Evolutionary conservation across 495 filamentous ascomycete genomes (phyloP).

Genomic region (Oidiodendron maius): DNA sequence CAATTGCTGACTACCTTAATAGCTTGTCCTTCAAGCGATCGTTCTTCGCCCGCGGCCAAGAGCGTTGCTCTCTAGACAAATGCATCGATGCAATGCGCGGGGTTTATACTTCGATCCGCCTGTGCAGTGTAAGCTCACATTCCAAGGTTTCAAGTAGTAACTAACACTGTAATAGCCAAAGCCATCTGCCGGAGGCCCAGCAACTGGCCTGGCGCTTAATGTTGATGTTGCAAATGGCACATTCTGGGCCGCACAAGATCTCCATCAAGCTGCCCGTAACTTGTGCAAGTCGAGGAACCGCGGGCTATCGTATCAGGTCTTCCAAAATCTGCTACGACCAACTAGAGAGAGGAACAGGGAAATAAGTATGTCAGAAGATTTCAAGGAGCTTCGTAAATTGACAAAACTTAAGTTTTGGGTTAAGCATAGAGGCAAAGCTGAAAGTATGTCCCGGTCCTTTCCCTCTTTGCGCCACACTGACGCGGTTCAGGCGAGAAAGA

Average conservation of each 20-base stretch:
- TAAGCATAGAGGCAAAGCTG: constrained; percentile 45
- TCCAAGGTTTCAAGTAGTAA: neutral
- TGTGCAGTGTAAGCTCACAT: constrained; percentile 46
- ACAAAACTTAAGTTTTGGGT: constrained; percentile 61
- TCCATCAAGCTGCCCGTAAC: constrained; percentile 25
- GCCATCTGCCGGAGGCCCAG: constrained; percentile 27
- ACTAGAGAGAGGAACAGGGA: constrained; percentile 5
- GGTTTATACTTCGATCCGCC: constrained; percentile 73
- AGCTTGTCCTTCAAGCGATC: constrained; percentile 62
- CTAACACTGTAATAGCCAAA: constrained; percentile 5
- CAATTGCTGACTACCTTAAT: neutral
- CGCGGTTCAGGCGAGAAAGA: constrained; percentile 29
- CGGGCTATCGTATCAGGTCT: constrained; percentile 3
- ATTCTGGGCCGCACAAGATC: constrained; percentile 53
- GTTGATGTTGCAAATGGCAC: constrained; percentile 74
- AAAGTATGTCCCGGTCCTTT: constrained; percentile 16
- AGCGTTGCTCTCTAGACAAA: constrained; percentile 14
- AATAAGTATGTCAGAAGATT: constrained; percentile 29
- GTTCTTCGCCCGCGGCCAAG: constrained; percentile 55
- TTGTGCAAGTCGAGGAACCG: constrained; percentile 13
- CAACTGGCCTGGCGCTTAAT: constrained; percentile 64
- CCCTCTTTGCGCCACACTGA: neutral
- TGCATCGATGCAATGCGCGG: constrained; percentile 73
- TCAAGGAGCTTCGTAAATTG: constrained; percentile 49
- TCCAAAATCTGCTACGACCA: constrained; percentile 19